Percentiles rank a stretch among this genome's conserved stretches.
Evolutionary conservation across 441 rosid species (phyloP).

Genomic region (Erodium texanum): DNA sequence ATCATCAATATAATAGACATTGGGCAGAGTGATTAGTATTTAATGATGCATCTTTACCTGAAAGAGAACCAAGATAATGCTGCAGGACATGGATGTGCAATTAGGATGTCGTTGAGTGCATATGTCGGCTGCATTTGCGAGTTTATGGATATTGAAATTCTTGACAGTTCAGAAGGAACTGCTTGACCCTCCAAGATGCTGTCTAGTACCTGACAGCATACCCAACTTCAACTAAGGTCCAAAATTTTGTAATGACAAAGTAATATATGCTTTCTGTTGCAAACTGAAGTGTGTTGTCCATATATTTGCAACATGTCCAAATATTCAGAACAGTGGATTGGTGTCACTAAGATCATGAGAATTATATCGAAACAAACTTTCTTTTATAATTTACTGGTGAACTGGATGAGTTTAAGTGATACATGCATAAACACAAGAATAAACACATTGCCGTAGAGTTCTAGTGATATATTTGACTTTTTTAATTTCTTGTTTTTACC

Average conservation of each 20-base stretch:
- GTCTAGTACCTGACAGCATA: constrained; percentile 51
- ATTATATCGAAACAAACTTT: not conserved
- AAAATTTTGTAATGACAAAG: not conserved
- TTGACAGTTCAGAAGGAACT: constrained; percentile 45
- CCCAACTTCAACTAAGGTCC: not conserved
- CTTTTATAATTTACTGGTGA: not conserved
- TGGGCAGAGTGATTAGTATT: not conserved
- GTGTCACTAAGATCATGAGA: not conserved
- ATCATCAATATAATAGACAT: not conserved
- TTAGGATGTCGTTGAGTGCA: constrained; percentile 71
- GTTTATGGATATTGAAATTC: constrained; percentile 50
- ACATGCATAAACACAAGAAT: not conserved
- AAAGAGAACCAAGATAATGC: constrained; percentile 75
- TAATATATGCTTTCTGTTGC: not conserved
- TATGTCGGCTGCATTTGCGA: constrained; percentile 41
- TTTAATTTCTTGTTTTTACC: not conserved
- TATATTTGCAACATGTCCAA: not conserved
- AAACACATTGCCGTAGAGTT: not conserved
- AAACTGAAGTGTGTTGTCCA: not conserved
- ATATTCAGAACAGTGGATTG: not conserved
- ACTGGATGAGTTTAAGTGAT: not conserved
- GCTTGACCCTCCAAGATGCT: constrained; percentile 46
- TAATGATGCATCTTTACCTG: constrained; percentile 37
- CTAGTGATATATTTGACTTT: not conserved
- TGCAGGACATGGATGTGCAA: constrained; percentile 80